Conservation (phyloP, 371 early-diverging fungal species). For the Zancudomyces culisetae region DNA sequence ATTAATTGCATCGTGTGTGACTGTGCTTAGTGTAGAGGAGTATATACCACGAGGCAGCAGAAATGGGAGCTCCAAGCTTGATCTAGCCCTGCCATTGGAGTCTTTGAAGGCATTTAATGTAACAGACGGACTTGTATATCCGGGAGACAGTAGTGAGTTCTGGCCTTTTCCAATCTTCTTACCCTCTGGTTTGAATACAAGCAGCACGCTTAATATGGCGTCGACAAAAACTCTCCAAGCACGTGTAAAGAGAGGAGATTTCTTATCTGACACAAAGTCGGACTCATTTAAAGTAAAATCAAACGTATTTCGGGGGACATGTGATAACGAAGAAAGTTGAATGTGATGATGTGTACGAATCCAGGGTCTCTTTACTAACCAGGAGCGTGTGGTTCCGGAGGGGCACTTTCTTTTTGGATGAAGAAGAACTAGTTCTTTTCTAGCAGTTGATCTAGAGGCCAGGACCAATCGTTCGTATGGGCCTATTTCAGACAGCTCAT, state of each 20-base stretch:
- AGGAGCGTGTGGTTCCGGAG: conserved; percentile 68
- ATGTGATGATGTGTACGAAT: conserved; percentile 93
- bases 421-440: conserved; percentile 83
- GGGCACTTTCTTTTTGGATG: conserved; percentile 56
- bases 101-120: neutral
- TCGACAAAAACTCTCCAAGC: too few relatives aligned
- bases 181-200: too few relatives aligned
- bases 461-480: conserved; percentile 81
- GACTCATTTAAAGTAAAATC: too few relatives aligned
- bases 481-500: conserved; percentile 70
- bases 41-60: neutral
- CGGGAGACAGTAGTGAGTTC: neutral
- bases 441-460: conserved; percentile 86
- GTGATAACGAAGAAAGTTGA: conserved; percentile 50
- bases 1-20: conserved; percentile 23
- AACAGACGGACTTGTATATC: neutral
- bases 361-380: conserved; percentile 87
- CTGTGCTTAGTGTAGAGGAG: neutral
- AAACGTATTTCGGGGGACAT: conserved; percentile 4
- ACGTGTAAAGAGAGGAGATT: neutral
- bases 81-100: neutral
- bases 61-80: neutral
- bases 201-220: too few relatives aligned
- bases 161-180: neutral
- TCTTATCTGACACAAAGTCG: neutral